Base-by-base conservation (phyloP, 345 rosid genomes). In the Geranium brycei region DNA sequence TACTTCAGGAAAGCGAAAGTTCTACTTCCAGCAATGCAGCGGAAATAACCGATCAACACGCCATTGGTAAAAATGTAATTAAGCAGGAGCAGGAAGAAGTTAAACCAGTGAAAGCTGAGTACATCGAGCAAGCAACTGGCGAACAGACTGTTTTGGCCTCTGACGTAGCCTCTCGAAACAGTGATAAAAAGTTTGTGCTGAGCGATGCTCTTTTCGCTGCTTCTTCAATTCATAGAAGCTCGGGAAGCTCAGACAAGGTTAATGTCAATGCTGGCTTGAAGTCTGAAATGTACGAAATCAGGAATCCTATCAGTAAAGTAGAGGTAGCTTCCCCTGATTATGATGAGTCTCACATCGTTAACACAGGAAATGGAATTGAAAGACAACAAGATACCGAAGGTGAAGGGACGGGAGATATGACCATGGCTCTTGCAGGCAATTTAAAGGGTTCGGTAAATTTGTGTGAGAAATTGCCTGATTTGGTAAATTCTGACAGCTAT, bases 11-110 rank as follows among this genome's bases (percentile, higher is more conserved):
- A 82, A 81, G 85, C 17, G 96, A 88, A 73, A 83, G 89, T 71
- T 88, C 87, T n/a, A 85, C 93, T 32, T 90, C 91, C 47, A 78
- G 87, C 67, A 75, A 79, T 80, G 90, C 91, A 18, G 84, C 85
- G 3, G 85, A 72, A 58, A 82, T 81, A 68, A 78, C 78, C 61
- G 78, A 75, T 79, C 85, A 51, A 11, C 74, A 62, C 69, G 60
- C 73, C 19, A 64, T 79, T 58, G 67, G 63, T 72, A 72, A 77
- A 60, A 72, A 41, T 58, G 73, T 55, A 31, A 51, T 85, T 53
- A 80, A 82, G 69, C 69, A 57, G 51, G 81, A 80, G 73, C 67
- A 66, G 69, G 77, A 61, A 61, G 72, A 57, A 66, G 81, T 65
- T 61, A 76, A 75, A 61, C 76, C 75, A 8, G 47, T 75, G 61